Conservation (phyloP, 495 filamentous ascomycete genomes). For the Lepraria neglecta region DNA sequence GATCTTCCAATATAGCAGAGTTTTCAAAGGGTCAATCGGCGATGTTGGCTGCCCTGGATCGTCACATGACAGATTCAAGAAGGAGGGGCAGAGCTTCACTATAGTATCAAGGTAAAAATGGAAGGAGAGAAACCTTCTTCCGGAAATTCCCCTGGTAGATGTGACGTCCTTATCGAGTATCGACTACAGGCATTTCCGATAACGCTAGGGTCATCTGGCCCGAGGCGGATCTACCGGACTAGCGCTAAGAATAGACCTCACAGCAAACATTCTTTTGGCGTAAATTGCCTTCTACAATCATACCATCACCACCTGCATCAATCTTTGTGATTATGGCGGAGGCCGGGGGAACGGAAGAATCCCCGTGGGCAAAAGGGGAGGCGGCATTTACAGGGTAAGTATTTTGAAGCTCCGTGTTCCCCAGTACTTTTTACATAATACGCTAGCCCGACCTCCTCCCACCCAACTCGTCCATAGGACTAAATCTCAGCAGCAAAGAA, state of each 20-base stretch:
- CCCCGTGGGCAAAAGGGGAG: conserved; percentile 27
- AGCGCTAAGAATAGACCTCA: conserved; percentile 12
- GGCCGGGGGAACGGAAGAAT: conserved; percentile 8
- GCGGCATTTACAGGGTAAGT: conserved; percentile 23
- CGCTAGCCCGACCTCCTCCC: background rate
- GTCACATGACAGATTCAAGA: background rate
- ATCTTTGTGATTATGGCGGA: conserved; percentile 13
- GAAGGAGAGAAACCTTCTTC: background rate
- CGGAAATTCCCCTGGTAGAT: background rate
- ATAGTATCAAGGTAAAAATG: background rate
- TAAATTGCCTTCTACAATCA: background rate
- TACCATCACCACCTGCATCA: background rate
- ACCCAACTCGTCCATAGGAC: background rate
- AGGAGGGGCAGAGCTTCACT: background rate
- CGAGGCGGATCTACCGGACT: conserved; percentile 4
- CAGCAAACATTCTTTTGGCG: background rate
- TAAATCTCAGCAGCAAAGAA: conserved; percentile 56
- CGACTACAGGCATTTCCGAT: conserved; percentile 12
- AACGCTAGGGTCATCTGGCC: conserved; percentile 3
- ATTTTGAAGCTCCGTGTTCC: background rate
- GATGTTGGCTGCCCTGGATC: background rate
- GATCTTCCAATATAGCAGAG: background rate
- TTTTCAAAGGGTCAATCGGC: background rate
- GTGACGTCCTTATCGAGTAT: conserved; percentile 5
- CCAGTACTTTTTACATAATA: background rate